A percentile compares a stretch with the other conserved stretches of the same genome.
These are phyloP conservation scores for Geosmithia morbida DNA, from an alignment of 2,329 filamentous ascomycete species.

Conservation along the genomic window DNA sequence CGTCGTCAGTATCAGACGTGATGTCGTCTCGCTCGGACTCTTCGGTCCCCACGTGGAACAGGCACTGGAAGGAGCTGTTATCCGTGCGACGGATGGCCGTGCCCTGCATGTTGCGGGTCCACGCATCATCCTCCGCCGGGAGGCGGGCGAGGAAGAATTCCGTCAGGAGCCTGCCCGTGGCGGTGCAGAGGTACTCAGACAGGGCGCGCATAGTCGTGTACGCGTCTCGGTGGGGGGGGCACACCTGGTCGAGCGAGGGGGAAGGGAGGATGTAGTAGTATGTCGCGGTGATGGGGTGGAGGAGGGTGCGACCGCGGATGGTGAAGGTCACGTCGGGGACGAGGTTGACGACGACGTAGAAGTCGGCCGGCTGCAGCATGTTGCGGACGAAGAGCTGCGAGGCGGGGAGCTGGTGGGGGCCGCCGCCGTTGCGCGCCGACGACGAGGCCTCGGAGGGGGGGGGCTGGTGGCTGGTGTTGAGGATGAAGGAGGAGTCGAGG, in stretches of 20 bases:
- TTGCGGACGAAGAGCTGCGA: slow-evolving; percentile 29
- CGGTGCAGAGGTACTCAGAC: slow-evolving; percentile 28
- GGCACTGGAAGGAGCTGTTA: slow-evolving; percentile 13
- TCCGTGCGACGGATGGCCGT: slow-evolving; percentile 15
- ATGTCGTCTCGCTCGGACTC: too few relatives aligned
- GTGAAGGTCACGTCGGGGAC: slow-evolving; percentile 25
- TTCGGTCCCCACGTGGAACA: slow-evolving; percentile 9
- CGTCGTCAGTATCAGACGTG: too few relatives aligned
- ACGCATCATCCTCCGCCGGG: neutral
- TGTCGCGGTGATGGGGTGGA: slow-evolving; percentile 27
- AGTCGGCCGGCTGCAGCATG: slow-evolving; percentile 25
- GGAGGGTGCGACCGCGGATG: slow-evolving; percentile 28
- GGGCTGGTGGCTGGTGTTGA: slow-evolving; percentile 21
- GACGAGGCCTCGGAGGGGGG: slow-evolving; percentile 10
- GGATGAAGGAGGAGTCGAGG: slow-evolving; percentile 21
- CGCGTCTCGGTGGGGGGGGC: slow-evolving; percentile 26
- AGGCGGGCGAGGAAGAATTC: slow-evolving; percentile 16
- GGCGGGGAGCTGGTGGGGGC: slow-evolving; percentile 19
- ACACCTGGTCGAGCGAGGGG: slow-evolving; percentile 19
- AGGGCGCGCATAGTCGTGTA: slow-evolving; percentile 30
- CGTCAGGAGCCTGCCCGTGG: slow-evolving; percentile 24
- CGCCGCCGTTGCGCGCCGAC: slow-evolving; percentile 4
- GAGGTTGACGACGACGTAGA: slow-evolving; percentile 27
- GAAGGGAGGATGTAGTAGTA: slow-evolving; percentile 24
- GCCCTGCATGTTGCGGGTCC: slow-evolving; percentile 9